These are phyloP conservation scores for Mortierella sp. DNA, from an alignment of 371 early-diverging fungal genomes.

Conservation along the genomic window DNA sequence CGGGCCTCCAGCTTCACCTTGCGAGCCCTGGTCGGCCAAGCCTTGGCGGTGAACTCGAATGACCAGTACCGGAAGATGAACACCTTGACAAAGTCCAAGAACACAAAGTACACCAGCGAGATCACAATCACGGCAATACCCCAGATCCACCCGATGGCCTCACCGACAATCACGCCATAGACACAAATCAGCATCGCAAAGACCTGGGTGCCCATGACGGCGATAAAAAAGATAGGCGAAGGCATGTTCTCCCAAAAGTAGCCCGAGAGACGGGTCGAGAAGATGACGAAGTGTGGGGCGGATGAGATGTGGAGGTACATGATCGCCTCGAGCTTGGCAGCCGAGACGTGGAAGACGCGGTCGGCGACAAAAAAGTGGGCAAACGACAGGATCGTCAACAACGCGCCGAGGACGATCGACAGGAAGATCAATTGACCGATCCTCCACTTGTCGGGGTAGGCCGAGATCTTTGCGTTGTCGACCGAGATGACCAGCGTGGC, in stretches of 20 bases:
- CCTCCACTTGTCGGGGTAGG: conserved; percentile 88
- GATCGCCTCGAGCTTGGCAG: conserved; percentile 69
- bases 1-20: conserved; percentile 67
- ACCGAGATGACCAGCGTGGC: conserved; percentile 89
- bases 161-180: conserved; percentile 71
- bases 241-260: conserved; percentile 91
- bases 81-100: conserved; percentile 88
- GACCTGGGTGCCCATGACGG: conserved; percentile 91
- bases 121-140: conserved; percentile 66
- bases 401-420: conserved; percentile 73
- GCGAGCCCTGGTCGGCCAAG: conserved; percentile 79
- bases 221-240: conserved; percentile 81
- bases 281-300: conserved; percentile 95
- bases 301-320: conserved; percentile 91
- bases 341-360: conserved; percentile 17
- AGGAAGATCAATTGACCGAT: conserved; percentile 85
- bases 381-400: conserved; percentile 77
- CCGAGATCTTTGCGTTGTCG: conserved; percentile 86
- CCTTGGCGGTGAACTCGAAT: conserved; percentile 77
- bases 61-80: conserved; percentile 76
- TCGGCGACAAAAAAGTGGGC: conserved; percentile 75
- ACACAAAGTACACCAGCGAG: conserved; percentile 73
- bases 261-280: conserved; percentile 90
- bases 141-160: conserved; percentile 65
- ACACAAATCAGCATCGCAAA: conserved; percentile 91